phyloP scores from a whole-genome alignment of 805 yeast species.

The Osmozyma mogii region DNA sequence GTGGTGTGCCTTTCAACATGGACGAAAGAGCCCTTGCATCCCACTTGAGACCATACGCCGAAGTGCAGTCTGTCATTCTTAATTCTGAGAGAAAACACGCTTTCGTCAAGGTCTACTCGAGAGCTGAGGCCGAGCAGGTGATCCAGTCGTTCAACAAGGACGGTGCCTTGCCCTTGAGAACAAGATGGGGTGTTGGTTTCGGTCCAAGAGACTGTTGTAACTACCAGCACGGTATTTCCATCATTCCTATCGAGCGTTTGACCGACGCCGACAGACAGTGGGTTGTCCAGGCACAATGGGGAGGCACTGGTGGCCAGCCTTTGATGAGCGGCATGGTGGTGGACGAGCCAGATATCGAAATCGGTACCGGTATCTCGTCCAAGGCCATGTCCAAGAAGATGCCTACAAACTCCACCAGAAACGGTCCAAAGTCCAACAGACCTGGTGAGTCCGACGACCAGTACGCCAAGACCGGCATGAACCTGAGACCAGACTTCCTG shows the following conservation, averaged over 20 bases:
- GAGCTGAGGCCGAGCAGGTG: slow-evolving; percentile 85
- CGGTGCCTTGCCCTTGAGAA: slow-evolving; percentile 59
- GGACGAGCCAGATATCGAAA: slow-evolving; percentile 97
- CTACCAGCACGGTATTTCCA: slow-evolving; percentile 81
- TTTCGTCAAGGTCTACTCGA: slow-evolving; percentile 86
- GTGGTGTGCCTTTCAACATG: slow-evolving; percentile 85
- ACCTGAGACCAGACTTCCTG: slow-evolving; percentile 24
- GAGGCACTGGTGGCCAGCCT: slow-evolving; percentile 90
- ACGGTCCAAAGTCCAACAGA: slow-evolving; percentile 75
- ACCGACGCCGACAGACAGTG: slow-evolving; percentile 93
- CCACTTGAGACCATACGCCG: slow-evolving; percentile 76
- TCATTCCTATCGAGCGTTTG: slow-evolving; percentile 77
- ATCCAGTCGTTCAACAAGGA: slow-evolving; percentile 65
- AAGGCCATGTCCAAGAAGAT: slow-evolving; percentile 85
- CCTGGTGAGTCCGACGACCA: slow-evolving; percentile 49
- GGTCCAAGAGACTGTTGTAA: slow-evolving; percentile 99
- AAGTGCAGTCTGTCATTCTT: slow-evolving; percentile 83
- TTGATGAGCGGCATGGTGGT: slow-evolving; percentile 71
- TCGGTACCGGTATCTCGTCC: slow-evolving; percentile 89
- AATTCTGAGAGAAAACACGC: slow-evolving; percentile 92
- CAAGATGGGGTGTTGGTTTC: slow-evolving; percentile 98
- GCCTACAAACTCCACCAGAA: slow-evolving; percentile 84
- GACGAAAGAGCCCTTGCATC: slow-evolving; percentile 63
- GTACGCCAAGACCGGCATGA: slow-evolving; percentile 27
- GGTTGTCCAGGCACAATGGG: slow-evolving; percentile 90